phyloP scores from a whole-genome alignment of 768 basidiomycete species.

The Suillus plorans region DNA sequence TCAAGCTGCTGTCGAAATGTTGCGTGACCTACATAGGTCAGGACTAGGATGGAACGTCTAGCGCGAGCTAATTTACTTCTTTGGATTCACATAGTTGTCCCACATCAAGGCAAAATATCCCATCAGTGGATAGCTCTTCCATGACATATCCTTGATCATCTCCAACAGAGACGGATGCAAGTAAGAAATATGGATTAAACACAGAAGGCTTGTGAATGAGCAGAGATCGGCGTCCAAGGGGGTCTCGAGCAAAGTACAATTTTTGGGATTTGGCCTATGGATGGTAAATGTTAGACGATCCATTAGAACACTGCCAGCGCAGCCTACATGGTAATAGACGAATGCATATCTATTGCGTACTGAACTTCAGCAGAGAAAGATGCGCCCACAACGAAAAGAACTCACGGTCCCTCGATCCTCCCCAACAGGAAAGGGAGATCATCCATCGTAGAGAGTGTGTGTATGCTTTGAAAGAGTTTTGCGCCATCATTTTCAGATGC shows the following conservation, averaged over 20 bases:
- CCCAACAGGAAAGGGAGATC: conserved; percentile 55
- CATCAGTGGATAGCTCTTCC: conserved; percentile 60
- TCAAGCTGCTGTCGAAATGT: conserved; percentile 20
- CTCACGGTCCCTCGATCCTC: conserved; percentile 81
- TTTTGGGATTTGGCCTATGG: conserved; percentile 41
- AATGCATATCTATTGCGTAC: conserved; percentile 65
- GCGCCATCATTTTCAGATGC: conserved; percentile 72
- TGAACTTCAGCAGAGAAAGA: conserved; percentile 2
- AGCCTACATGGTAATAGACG: conserved; percentile 69
- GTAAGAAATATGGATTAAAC: conserved; percentile 50
- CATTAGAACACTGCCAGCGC: not conserved
- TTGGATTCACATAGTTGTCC: conserved; percentile 16
- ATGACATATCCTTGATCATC: conserved; percentile 44
- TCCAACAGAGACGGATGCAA: conserved; percentile 68
- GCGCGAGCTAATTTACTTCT: conserved; percentile 24
- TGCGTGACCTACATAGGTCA: conserved; percentile 20
- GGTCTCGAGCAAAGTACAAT: conserved; percentile 79
- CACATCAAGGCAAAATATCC: conserved; percentile 57
- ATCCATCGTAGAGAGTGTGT: conserved; percentile 23
- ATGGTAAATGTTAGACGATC: conserved; percentile 3
- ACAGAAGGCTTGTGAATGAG: conserved; percentile 61
- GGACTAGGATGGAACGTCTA: conserved; percentile 1
- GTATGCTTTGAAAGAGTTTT: conserved; percentile 42
- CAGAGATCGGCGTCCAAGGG: conserved; percentile 84
- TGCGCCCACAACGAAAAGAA: conserved; percentile 12